These are phyloP conservation scores for Millerozyma acaciae DNA, from an alignment of 805 yeast species.

Conservation along the genomic window DNA sequence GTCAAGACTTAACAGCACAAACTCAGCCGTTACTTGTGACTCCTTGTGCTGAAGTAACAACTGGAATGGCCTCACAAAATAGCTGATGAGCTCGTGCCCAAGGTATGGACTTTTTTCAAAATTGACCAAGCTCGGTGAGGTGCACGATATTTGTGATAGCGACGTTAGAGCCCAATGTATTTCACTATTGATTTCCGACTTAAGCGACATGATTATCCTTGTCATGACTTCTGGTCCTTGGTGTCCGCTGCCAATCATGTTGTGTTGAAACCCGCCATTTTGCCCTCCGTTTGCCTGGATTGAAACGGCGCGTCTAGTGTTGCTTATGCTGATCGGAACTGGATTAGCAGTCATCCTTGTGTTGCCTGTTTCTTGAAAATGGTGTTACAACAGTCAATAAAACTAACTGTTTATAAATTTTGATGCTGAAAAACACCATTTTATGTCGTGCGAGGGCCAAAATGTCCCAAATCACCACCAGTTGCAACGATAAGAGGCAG, in stretches of 20 bases:
- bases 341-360: conserved; percentile 3
- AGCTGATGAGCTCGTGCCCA: conserved; percentile 37
- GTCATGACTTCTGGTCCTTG: conserved; percentile 62
- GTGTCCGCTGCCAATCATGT: conserved; percentile 25
- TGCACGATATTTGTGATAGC: conserved; percentile 45
- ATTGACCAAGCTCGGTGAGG: conserved; percentile 46
- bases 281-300: conserved; percentile 5
- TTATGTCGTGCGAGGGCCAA: too few species aligned
- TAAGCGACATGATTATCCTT: conserved; percentile 68
- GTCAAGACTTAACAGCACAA: conserved; percentile 30
- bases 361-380: conserved; percentile 1
- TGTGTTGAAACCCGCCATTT: conserved; percentile 9
- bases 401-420: too few species aligned
- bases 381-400: neutral
- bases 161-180: conserved; percentile 67
- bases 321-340: conserved; percentile 7
- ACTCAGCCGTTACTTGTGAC: conserved; percentile 13
- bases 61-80: conserved; percentile 33
- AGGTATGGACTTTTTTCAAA: conserved; percentile 42
- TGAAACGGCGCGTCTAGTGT: conserved; percentile 6
- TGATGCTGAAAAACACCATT: too few species aligned
- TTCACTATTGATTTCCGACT: conserved; percentile 61
- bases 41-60: conserved; percentile 16
- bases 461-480: too few species aligned
- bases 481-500: too few species aligned